Evolutionary conservation across 139 green algal species (phyloP), one percentile per base, ranked within the genome.

Genomic region (Micractinium conductrix): DNA sequence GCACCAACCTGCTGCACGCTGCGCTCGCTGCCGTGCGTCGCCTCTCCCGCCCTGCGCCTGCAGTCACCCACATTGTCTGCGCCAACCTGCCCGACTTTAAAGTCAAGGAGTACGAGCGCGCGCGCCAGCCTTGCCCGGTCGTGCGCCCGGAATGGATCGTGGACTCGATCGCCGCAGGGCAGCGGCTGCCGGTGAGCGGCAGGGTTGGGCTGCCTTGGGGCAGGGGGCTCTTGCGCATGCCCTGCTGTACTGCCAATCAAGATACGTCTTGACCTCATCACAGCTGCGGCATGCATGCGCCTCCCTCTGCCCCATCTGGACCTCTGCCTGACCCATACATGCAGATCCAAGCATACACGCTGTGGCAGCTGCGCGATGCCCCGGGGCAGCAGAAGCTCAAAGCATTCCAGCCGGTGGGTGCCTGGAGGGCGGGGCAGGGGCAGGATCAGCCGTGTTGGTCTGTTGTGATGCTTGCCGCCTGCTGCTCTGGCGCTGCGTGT

Each of bases 51-150:
- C n/a, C n/a, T n/a, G n/a, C n/a, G n/a, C n/a, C 68, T 35, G n/a
- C 74, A 68, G 93, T 98, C 12, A 99, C 97, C 2, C 97, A 99
- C 86, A 95, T 99, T 65, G 91, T 99, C 8, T 98, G 94, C 84
- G 89, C 69, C 87, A 95, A 98, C 80, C 89, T 99, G 42, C 92
- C 97, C 1, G 95, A 98, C 81, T 92, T 92, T 7, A 98, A 99
- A 84, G 82, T 99, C 48, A 89, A 89, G 42, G 65, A 89, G 72
- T 70, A 83, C 35, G 44, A 86, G 30, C 74, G 76, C 35, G 85
- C 74, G 28, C 73, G 90, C 48, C 28, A 92, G 92, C 44, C 93
- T 92, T 10, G 87, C 87, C 3, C 93, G 2, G 82, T 96, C 3
- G 92, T 98, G 30, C 80, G 90, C 37, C 95, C 95, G 7, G 93